Base-by-base conservation (phyloP, 1,139 yeast species). In the Pichia inconspicua region DNA sequence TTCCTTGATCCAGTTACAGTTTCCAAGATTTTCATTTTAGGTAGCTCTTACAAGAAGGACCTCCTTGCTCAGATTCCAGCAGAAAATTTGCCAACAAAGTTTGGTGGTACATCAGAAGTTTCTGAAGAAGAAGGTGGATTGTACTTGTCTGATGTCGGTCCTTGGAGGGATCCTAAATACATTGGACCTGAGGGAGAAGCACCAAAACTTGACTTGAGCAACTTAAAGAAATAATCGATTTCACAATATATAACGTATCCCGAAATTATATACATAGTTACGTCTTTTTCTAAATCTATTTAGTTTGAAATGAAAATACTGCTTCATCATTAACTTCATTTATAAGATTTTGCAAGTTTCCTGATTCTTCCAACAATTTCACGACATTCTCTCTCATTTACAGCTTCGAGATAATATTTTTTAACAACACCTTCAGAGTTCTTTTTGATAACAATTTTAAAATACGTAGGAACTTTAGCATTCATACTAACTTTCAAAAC, bases 1-100 rank as follows among this genome's bases (percentile, higher is more conserved):
- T 90, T 92, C 70, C 77, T 92, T 63, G 98, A 92, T 66, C 97
- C 97, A 5, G 97, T 92, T 49, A 92, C 98, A n/a, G 97, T 92
- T 38, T 83, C 94, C 48, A 92, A 92, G 73, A 92, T 92, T 65
- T 87, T 82, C 72, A 88, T 92, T 55, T 74, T 90, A 61, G 92
- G 97, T 50, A 70, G 82, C 39, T 74, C 80, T 51, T 92, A 92
- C 71, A 75, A 83, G 64, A 76, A 80, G 60, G 97, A 89, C 57
- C 76, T 92, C 60, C 75, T 89, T 61, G 85, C 87, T 65, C 98
- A 92, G 72, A 85, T 92, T 56, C 97, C 97, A 19, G 80, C 84
- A 5, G 95, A 88, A 68, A 90, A 92, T 74, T 77, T 92, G 65
- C 98, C 98, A 46, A 73, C 62, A 48, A 88, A 87, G 71, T 90